These are phyloP conservation scores for Nannizzia gypsea DNA, from an alignment of 2,329 filamentous ascomycete genomes.

Conservation along the genomic window DNA sequence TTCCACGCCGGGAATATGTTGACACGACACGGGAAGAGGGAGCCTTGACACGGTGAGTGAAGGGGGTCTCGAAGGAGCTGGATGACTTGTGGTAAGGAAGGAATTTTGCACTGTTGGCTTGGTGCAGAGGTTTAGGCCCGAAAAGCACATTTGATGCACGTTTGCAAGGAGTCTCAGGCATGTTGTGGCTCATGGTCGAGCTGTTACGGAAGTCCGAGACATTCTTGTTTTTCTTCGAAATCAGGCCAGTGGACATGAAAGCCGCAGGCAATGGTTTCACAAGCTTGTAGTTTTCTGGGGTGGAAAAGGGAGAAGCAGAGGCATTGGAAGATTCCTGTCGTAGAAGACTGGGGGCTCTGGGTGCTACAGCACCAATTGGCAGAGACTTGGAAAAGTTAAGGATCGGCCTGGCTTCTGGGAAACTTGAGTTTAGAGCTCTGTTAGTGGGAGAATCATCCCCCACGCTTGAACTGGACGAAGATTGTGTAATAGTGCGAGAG, in stretches of 20 bases:
- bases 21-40: conserved; percentile 34
- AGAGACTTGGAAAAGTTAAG: conserved; percentile 63
- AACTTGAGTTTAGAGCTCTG: conserved; percentile 41
- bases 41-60: background rate
- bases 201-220: conserved; percentile 50
- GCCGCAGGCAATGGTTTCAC: conserved; percentile 67
- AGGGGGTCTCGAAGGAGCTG: conserved; percentile 1
- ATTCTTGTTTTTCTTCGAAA: conserved; percentile 87
- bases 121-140: conserved; percentile 43
- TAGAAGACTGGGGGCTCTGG: conserved; percentile 29
- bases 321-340: conserved; percentile 39
- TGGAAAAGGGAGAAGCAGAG: conserved; percentile 50
- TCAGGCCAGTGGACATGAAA: conserved; percentile 86
- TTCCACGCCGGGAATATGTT: conserved; percentile 46
- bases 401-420: conserved; percentile 42
- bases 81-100: background rate
- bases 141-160: conserved; percentile 61
- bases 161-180: conserved; percentile 95
- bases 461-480: conserved; percentile 69
- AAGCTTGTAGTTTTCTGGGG: conserved; percentile 63
- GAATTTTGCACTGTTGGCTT: conserved; percentile 47
- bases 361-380: conserved; percentile 50
- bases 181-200: conserved; percentile 48
- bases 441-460: conserved; percentile 60
- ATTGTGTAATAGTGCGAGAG: conserved; percentile 75